Base-by-base conservation (phyloP, 176 grass and related monocot genomes). In the Musa schizocarpa region DNA sequence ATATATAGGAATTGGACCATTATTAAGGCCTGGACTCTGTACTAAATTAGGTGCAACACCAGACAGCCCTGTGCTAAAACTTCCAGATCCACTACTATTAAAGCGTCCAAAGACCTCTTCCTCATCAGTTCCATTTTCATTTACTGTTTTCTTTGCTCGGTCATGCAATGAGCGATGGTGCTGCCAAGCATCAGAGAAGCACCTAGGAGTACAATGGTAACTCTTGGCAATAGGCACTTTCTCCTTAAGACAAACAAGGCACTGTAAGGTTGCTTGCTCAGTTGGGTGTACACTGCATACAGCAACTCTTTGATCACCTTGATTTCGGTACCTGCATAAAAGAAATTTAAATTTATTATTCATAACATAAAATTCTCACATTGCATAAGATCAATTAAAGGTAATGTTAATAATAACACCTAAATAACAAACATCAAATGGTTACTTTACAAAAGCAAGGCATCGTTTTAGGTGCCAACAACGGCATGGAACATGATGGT, bases 141-240 rank as follows among this genome's bases (percentile, higher is more conserved):
- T 88, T 68, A 85, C 55, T 68, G 91, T 74, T 82, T 76, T 95
- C 76, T 69, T 89, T 26, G 96, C 96, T 19, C 88, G 91, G 62
- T 99, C 96, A 84, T 99, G 96, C 78, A 99, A 89, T 78, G 88
- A 87, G 55, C 83, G 86, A 71, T 99, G 96, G 70, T 99, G 96
- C 83, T 92, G 96, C 96, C 96, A 99, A 53, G 91, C 90, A 86
- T 92, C 91, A 77, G 87, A 83, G 77, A 99, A 99, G 73, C 96
- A 99, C 75, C 85, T 99, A 56, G 96, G 72, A 24, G 88, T 89
- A 81, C 96, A 99, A 74, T 99, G 96, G 50, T 89, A 99, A 74
- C 96, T 99, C 85, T 94, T 99, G 56, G 86, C 85, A 87, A 86
- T 66, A 77, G 96, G 96, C 76, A 99, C 84, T 86, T 99, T 99